phyloP scores from a whole-genome alignment of 805 yeast genomes.

The Hagleromyces aurorensis region DNA sequence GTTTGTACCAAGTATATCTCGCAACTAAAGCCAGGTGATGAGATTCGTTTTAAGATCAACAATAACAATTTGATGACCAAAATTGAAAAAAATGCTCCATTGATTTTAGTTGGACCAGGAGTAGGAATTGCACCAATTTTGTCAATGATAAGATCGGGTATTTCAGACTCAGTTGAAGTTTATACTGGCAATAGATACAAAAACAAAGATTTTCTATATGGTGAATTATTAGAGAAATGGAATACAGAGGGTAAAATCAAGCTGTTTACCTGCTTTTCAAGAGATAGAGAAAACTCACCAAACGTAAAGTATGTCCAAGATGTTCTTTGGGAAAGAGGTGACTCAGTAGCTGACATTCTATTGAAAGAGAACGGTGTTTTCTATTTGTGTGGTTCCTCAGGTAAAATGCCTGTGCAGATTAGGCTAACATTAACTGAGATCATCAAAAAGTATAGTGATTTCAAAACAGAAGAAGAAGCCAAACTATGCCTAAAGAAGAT shows the following conservation, averaged over 20 bases:
- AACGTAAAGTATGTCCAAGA: slow-evolving; percentile 73
- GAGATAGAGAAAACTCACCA: slow-evolving; percentile 35
- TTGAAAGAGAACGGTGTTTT: slow-evolving; percentile 50
- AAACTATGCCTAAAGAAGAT: slow-evolving; percentile 44
- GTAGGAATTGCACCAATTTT: slow-evolving; percentile 96
- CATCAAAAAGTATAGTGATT: slow-evolving; percentile 38
- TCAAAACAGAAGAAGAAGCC: slow-evolving; percentile 37
- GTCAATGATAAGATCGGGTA: slow-evolving; percentile 45
- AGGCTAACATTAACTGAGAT: slow-evolving; percentile 69
- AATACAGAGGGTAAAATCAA: slow-evolving; percentile 31
- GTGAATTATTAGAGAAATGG: slow-evolving; percentile 42
- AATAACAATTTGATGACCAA: slow-evolving; percentile 37
- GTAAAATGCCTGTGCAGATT: slow-evolving; percentile 87
- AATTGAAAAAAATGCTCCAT: slow-evolving; percentile 35
- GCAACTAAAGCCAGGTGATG: slow-evolving; percentile 39
- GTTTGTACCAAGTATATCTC: slow-evolving; percentile 74
- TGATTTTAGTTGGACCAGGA: slow-evolving; percentile 82
- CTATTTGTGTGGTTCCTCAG: slow-evolving; percentile 88
- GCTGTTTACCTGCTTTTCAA: slow-evolving; percentile 41
- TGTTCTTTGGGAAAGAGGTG: slow-evolving; percentile 44
- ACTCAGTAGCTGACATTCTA: slow-evolving; percentile 44
- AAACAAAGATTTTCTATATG: slow-evolving; percentile 62
- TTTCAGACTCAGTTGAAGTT: slow-evolving; percentile 34
- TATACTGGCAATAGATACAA: slow-evolving; percentile 70
- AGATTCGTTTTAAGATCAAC: slow-evolving; percentile 45